Conservation (phyloP, 2,329 filamentous ascomycete species). For the Herpomyces periplanetae region DNA sequence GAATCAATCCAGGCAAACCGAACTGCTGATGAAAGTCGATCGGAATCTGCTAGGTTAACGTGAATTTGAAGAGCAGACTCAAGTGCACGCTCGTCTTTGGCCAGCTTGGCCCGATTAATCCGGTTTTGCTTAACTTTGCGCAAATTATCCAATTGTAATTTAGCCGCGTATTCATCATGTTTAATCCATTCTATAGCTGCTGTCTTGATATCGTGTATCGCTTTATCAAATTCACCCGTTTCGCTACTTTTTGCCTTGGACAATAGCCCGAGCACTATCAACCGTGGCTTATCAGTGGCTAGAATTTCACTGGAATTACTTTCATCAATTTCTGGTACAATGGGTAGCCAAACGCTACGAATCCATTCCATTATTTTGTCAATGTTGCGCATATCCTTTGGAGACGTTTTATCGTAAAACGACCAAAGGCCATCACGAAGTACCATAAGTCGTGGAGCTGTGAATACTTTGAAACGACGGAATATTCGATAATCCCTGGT, state of each 20-base stretch:
- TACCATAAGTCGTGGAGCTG: slow-evolving; percentile 73
- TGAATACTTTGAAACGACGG: slow-evolving; percentile 67
- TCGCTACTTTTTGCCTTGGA: slow-evolving; percentile 36
- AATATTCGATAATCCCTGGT: slow-evolving; percentile 36
- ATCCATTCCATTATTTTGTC: slow-evolving; percentile 56
- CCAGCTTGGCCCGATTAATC: slow-evolving; percentile 81
- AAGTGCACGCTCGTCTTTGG: slow-evolving; percentile 51
- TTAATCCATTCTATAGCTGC: slow-evolving; percentile 95
- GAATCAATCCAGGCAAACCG: slow-evolving; percentile 91
- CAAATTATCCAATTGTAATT: slow-evolving; percentile 64
- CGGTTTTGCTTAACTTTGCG: slow-evolving; percentile 75
- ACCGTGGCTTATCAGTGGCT: slow-evolving; percentile 58
- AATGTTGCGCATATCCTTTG: slow-evolving; percentile 65
- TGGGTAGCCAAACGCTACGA: slow-evolving; percentile 75
- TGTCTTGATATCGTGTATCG: slow-evolving; percentile 66
- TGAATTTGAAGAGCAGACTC: slow-evolving; percentile 57
- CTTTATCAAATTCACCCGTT: slow-evolving; percentile 34
- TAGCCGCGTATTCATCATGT: slow-evolving; percentile 61
- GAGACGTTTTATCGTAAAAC: slow-evolving; percentile 56
- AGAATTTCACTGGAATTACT: slow-evolving; percentile 78
- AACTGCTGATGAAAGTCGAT: slow-evolving; percentile 60
- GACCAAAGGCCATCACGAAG: slow-evolving; percentile 55
- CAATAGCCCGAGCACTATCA: slow-evolving; percentile 69
- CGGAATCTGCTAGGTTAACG: slow-evolving; percentile 56
- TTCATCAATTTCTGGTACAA: slow-evolving; percentile 69